Percentiles rank a stretch among this genome's conserved stretches.
phyloP scores from a whole-genome alignment of 2,329 filamentous ascomycete genomes.

The Pseudocercospora fijiensis region DNA sequence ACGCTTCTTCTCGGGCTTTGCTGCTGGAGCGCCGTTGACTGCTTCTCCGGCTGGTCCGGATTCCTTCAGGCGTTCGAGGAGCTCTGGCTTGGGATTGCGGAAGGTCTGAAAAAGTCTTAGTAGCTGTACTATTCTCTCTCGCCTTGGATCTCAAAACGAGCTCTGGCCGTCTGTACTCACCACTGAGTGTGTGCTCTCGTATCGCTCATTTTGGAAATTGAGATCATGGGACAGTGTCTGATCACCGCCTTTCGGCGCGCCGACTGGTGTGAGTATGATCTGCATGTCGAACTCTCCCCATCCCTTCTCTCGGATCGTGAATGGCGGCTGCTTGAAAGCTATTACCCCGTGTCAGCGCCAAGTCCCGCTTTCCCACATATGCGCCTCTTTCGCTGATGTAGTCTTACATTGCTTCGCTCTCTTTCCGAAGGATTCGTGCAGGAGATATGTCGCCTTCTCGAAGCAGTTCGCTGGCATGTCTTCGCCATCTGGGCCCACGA shows the following conservation, averaged over 20 bases:
- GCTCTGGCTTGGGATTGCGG: slow-evolving; percentile 87
- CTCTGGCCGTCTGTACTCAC: slow-evolving; percentile 45
- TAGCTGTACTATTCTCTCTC: not conserved
- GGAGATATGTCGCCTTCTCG: slow-evolving; percentile 86
- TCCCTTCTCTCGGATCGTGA: slow-evolving; percentile 86
- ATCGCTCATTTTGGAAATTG: slow-evolving; percentile 79
- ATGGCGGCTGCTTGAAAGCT: slow-evolving; percentile 79
- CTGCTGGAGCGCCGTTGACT: slow-evolving; percentile 58
- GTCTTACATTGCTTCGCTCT: slow-evolving; percentile 61
- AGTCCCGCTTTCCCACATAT: slow-evolving; percentile 39
- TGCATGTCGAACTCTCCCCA: slow-evolving; percentile 99
- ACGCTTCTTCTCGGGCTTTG: slow-evolving; percentile 73
- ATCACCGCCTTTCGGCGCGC: slow-evolving; percentile 74
- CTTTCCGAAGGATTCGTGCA: slow-evolving; percentile 91
- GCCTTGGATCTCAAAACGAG: not conserved
- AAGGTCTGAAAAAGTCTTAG: slow-evolving; percentile 58
- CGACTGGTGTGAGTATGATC: slow-evolving; percentile 74
- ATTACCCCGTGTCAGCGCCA: slow-evolving; percentile 13
- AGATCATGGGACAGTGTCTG: slow-evolving; percentile 80
- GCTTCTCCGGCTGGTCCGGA: slow-evolving; percentile 66
- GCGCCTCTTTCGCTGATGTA: not conserved
- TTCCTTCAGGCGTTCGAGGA: slow-evolving; percentile 75
- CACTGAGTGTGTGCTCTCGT: slow-evolving; percentile 78
- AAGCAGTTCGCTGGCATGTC: slow-evolving; percentile 81
- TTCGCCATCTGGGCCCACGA: slow-evolving; percentile 83